A percentile compares a stretch with the other conserved stretches of the same genome.
These are phyloP conservation scores for Boletus tomentosulus DNA, from an alignment of 768 basidiomycete species.

Conservation along the genomic window DNA sequence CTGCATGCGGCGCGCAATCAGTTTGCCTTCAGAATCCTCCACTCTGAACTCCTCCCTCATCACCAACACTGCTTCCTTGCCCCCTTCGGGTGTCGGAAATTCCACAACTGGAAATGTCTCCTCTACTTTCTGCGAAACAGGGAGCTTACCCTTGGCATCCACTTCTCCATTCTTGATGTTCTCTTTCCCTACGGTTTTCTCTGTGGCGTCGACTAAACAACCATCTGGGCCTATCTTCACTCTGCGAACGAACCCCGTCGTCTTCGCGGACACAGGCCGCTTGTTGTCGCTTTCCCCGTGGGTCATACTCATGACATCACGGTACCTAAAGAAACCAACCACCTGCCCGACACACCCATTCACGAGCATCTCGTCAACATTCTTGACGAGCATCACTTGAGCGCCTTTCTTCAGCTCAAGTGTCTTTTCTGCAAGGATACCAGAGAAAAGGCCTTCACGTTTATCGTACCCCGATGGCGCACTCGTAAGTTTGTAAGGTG, in stretches of 20 bases:
- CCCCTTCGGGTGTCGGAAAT: conserved; percentile 39
- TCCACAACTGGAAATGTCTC: conserved; percentile 46
- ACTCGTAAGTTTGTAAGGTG: conserved; percentile 7
- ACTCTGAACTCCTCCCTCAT: conserved; percentile 51
- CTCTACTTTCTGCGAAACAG: conserved; percentile 34
- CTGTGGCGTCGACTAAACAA: conserved; percentile 8
- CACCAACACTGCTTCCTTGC: conserved; percentile 44
- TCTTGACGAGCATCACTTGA: conserved; percentile 72
- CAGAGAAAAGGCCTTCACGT: conserved; percentile 52
- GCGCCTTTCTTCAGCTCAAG: conserved; percentile 58
- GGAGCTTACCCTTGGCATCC: conserved; percentile 19
- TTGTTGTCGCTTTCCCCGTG: conserved; percentile 25
- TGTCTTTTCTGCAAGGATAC: conserved; percentile 54
- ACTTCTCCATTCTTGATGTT: conserved; percentile 23
- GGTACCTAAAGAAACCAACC: conserved; percentile 44
- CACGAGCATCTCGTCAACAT: conserved; percentile 55
- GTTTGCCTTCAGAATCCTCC: conserved; percentile 48
- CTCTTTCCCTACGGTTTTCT: conserved; percentile 30
- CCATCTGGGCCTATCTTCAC: conserved; percentile 31
- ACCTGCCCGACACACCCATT: conserved; percentile 67
- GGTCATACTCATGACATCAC: conserved; percentile 14
- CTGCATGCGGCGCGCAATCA: conserved; percentile 47
- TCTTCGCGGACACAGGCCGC: conserved; percentile 19
- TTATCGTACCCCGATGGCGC: conserved; percentile 25
- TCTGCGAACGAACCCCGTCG: conserved; percentile 34